Evolutionary conservation across 2,329 filamentous ascomycete species (phyloP).

Genomic region (Hypoxylon sp.): DNA sequence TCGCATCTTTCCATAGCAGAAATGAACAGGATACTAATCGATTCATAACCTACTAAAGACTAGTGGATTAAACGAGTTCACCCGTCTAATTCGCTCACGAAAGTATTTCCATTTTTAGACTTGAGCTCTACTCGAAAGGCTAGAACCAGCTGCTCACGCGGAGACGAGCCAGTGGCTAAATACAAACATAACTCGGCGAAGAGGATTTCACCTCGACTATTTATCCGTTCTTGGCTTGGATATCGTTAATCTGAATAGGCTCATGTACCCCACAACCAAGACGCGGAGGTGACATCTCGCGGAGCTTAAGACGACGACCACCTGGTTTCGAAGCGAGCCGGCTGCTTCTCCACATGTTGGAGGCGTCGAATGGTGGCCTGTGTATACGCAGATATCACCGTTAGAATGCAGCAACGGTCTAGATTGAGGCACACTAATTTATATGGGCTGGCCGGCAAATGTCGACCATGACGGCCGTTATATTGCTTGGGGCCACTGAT

Average conservation of each 20-base stretch:
- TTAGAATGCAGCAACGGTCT: conserved; percentile 36
- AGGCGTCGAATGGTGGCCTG: conserved; percentile 20
- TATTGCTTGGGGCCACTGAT: conserved; percentile 6
- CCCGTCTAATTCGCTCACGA: neutral
- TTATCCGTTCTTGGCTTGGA: conserved; percentile 48
- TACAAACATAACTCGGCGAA: conserved; percentile 45
- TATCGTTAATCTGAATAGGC: conserved; percentile 35
- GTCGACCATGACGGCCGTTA: conserved; percentile 11
- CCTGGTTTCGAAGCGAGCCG: conserved; percentile 26
- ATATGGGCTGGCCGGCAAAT: conserved; percentile 32
- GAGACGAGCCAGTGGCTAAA: conserved; percentile 45
- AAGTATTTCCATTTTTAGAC: conserved; percentile 26
- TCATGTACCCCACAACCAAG: conserved; percentile 42
- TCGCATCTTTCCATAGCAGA: neutral
- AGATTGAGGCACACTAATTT: conserved; percentile 37
- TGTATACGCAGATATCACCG: conserved; percentile 27
- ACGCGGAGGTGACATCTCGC: conserved; percentile 45
- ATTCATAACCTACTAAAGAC: neutral
- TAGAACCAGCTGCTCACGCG: conserved; percentile 33
- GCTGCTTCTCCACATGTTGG: conserved; percentile 35
- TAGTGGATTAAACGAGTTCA: neutral
- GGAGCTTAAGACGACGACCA: conserved; percentile 41
- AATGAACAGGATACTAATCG: neutral
- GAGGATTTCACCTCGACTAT: conserved; percentile 45
- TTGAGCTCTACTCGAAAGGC: conserved; percentile 8